A percentile compares a stretch with the other conserved stretches of the same genome.
Conservation (phyloP, 164 flowering plant species). For the Chimonanthus praecox region DNA sequence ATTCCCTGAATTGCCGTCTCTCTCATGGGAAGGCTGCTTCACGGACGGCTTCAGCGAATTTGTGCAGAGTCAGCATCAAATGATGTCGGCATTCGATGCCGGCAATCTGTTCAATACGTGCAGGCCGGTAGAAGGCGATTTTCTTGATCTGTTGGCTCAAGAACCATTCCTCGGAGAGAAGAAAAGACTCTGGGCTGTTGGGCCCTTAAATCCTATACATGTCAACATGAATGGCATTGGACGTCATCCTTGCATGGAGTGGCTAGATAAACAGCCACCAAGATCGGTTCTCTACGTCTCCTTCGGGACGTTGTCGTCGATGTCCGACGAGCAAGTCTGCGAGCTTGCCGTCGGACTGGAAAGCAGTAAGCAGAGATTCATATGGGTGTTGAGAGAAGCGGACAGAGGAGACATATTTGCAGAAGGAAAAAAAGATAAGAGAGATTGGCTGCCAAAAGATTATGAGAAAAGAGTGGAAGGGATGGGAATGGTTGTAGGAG, state of each 20-base stretch:
- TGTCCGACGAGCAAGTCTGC: conserved; percentile 30
- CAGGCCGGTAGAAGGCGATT: conserved; percentile 35
- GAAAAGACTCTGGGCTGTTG: conserved; percentile 46
- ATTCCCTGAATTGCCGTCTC: conserved; percentile 10
- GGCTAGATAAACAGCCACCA: conserved; percentile 47
- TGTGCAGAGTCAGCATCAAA: background rate
- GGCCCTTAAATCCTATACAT: conserved; percentile 48
- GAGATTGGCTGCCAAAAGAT: conserved; percentile 30
- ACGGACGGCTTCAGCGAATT: conserved; percentile 31
- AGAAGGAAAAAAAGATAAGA: background rate
- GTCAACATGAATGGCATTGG: background rate
- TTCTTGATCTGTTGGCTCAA: conserved; percentile 24
- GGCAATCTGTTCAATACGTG: conserved; percentile 52
- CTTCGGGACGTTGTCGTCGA: conserved; percentile 47
- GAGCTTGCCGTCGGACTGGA: conserved; percentile 54
- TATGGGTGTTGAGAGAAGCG: conserved; percentile 60
- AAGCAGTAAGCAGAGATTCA: conserved; percentile 37
- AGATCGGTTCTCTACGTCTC: conserved; percentile 50
- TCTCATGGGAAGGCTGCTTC: conserved; percentile 39
- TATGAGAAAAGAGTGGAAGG: conserved; percentile 36
- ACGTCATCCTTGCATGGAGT: conserved; percentile 22
- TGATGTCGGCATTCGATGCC: background rate
- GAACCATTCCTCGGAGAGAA: conserved; percentile 13
- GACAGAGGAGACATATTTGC: conserved; percentile 31
- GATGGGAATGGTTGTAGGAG: conserved; percentile 33